Conservation (phyloP, 768 basidiomycete species). For the Leccinum truebloodii region DNA sequence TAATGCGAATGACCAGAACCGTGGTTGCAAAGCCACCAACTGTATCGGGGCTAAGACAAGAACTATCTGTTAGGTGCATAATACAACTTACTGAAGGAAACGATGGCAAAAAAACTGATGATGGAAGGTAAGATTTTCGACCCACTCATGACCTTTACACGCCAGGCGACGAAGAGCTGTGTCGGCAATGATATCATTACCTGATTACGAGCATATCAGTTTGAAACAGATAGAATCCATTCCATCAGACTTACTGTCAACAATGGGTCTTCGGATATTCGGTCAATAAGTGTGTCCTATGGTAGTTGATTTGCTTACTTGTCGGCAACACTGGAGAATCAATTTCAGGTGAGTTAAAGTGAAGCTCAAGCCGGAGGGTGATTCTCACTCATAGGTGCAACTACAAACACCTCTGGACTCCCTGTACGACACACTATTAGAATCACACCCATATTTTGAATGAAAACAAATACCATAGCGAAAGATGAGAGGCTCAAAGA, state of each 20-base stretch:
- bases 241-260: conserved; percentile 38
- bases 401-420: neutral
- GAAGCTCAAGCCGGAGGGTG: conserved; percentile 7
- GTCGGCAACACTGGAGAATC: conserved; percentile 11
- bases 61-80: neutral
- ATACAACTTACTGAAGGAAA: conserved; percentile 11
- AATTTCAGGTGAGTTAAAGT: neutral
- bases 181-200: conserved; percentile 45
- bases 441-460: neutral
- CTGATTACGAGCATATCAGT: conserved; percentile 24
- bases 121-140: conserved; percentile 29
- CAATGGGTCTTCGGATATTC: conserved; percentile 39
- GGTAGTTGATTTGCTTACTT: conserved; percentile 5
- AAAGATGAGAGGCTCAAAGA: conserved; percentile 48
- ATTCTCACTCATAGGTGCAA: neutral
- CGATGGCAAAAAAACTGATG: conserved; percentile 20
- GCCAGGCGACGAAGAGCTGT: conserved; percentile 51
- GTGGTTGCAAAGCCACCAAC: conserved; percentile 38
- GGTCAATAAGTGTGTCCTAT: neutral
- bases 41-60: conserved; percentile 6
- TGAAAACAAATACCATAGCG: conserved; percentile 41
- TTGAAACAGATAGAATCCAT: neutral
- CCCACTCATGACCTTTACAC: conserved; percentile 38
- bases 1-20: conserved; percentile 20
- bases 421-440: conserved; percentile 31